Evolutionary conservation across 2,329 filamentous ascomycete genomes (phyloP).

Genomic region (Fusarium nelsonii): DNA sequence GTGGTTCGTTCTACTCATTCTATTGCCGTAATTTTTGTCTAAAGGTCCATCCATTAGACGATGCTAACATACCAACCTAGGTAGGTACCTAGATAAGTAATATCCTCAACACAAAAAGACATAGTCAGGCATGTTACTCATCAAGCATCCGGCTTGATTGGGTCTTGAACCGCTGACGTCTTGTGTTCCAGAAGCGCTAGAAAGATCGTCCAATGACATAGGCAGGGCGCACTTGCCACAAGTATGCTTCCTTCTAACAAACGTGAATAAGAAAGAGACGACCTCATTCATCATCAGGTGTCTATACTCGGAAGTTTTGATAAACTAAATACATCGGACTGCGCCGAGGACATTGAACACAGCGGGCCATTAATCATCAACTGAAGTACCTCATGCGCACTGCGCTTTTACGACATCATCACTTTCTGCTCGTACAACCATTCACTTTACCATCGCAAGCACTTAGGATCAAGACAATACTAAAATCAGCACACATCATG

Average conservation of each 20-base stretch:
- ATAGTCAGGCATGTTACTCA: not conserved
- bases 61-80: no score
- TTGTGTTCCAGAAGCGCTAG: slow-evolving; percentile 2
- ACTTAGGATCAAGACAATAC: slow-evolving; percentile 12
- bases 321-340: not conserved
- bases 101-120: not conserved
- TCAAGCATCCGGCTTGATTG: not conserved
- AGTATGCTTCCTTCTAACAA: slow-evolving; percentile 5
- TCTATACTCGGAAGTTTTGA: not conserved
- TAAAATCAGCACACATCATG: slow-evolving; percentile 41
- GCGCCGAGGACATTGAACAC: not conserved
- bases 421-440: slow-evolving; percentile 1
- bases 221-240: slow-evolving; percentile 11
- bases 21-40: no score
- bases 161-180: slow-evolving; percentile 15
- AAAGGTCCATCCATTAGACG: no score
- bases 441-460: slow-evolving; percentile 20
- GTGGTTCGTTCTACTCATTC: no score
- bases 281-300: not conserved
- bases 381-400: slow-evolving; percentile 27
- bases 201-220: slow-evolving; percentile 30
- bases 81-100: no score
- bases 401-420: slow-evolving; percentile 15
- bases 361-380: not conserved
- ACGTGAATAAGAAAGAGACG: slow-evolving; percentile 26